Evolutionary conservation across 345 rosid species (phyloP), one percentile per base, ranked within the genome.

Genomic region (Barbarea vulgaris): DNA sequence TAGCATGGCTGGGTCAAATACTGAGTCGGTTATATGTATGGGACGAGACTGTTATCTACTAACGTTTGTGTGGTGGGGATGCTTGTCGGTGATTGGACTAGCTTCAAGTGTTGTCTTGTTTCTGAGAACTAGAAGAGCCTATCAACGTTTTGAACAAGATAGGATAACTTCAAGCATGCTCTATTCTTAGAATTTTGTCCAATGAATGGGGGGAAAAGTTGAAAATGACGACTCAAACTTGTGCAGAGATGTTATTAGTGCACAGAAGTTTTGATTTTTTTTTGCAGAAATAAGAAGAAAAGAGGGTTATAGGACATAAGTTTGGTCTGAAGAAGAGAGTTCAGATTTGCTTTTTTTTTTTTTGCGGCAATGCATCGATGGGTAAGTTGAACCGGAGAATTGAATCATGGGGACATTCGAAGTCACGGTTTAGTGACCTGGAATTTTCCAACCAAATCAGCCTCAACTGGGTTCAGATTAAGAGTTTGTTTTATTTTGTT

Each of bases 61-160:
- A 11, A 90, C 98, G 11, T 94, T 94, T 81, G 70, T 90, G 60
- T 74, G 85, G 92, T 94, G 98, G 96, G 98, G 97, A 25, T 84
- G 91, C 86, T 62, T 94, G 31, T 88, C 97, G 21, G 67, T 91
- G 25, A 8, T 88, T 24, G 98, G 98, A 11, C 77, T 94, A 54
- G 80, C 54, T 64, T 88, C 81, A 12, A 90, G 92, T 53, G 67
- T 87, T 72, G 76, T 89, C 30, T 77, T 94, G 63, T 94, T 89
- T 79, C 66, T 87, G 44, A 88, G 97, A 81, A 94, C 98, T 9
- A 90, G 84, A 74, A 79, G 80, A 33, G 96, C 97, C 18, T 94
- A 91, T 55, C 84, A 85, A 59, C 88, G 80, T 58, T 94, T 91
- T 48, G 98, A 94, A 76, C 63, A 64, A 65, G 88, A 85, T 34